Evolutionary conservation across 768 basidiomycete genomes (phyloP), one percentile per base, ranked within the genome.

Genomic region (Daedaleopsis nitida): DNA sequence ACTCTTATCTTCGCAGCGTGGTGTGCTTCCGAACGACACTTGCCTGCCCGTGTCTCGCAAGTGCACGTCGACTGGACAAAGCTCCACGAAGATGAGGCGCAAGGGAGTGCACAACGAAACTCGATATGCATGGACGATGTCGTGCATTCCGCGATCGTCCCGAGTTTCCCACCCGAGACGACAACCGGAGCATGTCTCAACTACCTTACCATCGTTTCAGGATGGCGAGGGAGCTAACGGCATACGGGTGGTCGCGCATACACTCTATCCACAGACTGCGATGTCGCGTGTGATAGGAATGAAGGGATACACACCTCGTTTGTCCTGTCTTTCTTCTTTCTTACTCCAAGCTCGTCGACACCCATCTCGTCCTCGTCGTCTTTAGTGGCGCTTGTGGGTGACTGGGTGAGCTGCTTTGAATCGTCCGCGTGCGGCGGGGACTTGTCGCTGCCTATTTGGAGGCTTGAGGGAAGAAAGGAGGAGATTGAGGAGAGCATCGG

Each of bases 291-390:
- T 52, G 19, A 51, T 12, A 34, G 34, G 16, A 21, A 47, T 38
- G 27, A 35, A 45, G 49, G 48, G 54, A 42, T 43, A 64, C 75
- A 52, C 55, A 83, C 85, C 77, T 86, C 85, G 67, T 81, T 81
- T 9, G 78, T 72, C 45, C 68, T 74, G 71, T 74, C 79, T 62
- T 77, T 78, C 71, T 79, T 83, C 72, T 76, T 80, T 73, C 78
- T 83, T 52, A 69, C 68, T 38, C 71, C 75, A 13, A 61, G 62
- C 21, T 78, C 73, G 52, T 75, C 73, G n/a, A 49, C 65, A 38
- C 54, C 60, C 67, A 64, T 68, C 51, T 52, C 62, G 23, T 62
- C 48, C 16, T 50, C 48, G 53, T 49, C 59, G 34, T 62, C 27
- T 32, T 32, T 32, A 7, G 27, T 38, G 13, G 52, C 32, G n/a